Percentiles rank a stretch among this genome's conserved stretches.
Conservation (phyloP, 2,329 filamentous ascomycete species). For the Graphiopsis chlorocephala region DNA sequence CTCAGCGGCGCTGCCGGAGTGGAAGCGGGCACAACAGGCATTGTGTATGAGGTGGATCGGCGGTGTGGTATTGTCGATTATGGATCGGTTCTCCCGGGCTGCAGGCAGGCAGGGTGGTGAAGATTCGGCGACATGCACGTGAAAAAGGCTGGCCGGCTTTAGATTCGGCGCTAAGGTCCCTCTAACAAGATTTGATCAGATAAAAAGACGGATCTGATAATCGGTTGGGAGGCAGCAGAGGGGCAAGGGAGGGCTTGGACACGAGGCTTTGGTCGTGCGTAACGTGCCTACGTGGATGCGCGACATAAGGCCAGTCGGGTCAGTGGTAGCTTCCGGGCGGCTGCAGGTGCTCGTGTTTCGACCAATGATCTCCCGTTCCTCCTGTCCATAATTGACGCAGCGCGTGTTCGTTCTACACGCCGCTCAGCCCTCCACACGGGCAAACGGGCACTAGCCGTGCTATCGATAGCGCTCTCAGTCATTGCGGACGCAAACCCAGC, state of each 20-base stretch:
- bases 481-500: constrained; percentile 7
- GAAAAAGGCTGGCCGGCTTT: constrained; percentile 4
- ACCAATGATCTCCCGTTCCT: neutral
- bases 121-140: neutral
- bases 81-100: neutral
- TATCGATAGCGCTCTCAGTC: constrained; percentile 11
- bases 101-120: neutral
- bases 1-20: constrained; percentile 37
- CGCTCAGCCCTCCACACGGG: neutral
- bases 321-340: neutral
- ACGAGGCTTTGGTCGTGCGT: neutral
- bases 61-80: constrained; percentile 27
- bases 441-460: neutral
- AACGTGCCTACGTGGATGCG: constrained; percentile 1
- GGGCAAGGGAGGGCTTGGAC: neutral
- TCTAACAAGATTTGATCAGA: neutral
- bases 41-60: constrained; percentile 4
- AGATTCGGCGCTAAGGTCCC: neutral
- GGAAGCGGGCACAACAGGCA: constrained; percentile 28
- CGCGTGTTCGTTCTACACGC: neutral
- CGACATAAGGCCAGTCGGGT: constrained; percentile 1
- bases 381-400: neutral
- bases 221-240: neutral
- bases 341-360: neutral
- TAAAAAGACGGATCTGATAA: neutral